These are phyloP conservation scores for Emergomyces orientalis DNA, from an alignment of 2,329 filamentous ascomycete species.

Conservation along the genomic window DNA sequence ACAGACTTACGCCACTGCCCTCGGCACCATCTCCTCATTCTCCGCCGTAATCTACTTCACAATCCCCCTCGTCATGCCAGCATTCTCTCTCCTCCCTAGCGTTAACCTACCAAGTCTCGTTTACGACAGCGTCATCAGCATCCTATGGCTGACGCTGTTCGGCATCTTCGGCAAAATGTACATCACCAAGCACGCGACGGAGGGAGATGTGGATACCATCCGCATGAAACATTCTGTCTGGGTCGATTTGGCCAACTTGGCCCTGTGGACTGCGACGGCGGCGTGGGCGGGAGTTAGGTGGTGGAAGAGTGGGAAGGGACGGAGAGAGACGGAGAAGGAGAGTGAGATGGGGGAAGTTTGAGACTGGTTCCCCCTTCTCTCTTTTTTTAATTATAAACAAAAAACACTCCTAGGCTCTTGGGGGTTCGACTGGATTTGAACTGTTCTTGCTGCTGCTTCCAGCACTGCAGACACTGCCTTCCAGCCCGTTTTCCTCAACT, in stretches of 20 bases:
- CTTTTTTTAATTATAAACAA: slow-evolving; percentile 10
- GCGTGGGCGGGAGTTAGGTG: slow-evolving; percentile 29
- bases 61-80: slow-evolving; percentile 43
- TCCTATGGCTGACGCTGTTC: slow-evolving; percentile 74
- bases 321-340: slow-evolving; percentile 19
- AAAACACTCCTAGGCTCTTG: neutral
- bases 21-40: slow-evolving; percentile 55
- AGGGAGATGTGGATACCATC: slow-evolving; percentile 47
- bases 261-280: slow-evolving; percentile 64
- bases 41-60: slow-evolving; percentile 58
- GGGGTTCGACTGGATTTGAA: neutral
- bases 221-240: slow-evolving; percentile 84
- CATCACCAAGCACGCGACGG: slow-evolving; percentile 41
- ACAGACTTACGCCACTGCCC: slow-evolving; percentile 62
- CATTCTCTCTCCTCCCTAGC: slow-evolving; percentile 23
- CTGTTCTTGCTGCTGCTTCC: neutral
- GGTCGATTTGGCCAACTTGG: slow-evolving; percentile 64
- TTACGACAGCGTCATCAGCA: slow-evolving; percentile 63
- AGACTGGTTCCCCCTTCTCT: neutral
- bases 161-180: slow-evolving; percentile 77
- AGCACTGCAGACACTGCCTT: neutral
- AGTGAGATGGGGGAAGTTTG: slow-evolving; percentile 6
- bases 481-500: neutral
- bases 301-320: slow-evolving; percentile 16
- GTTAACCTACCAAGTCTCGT: slow-evolving; percentile 42